Conservation (phyloP, 352 stramenopile genomes). For the Pythium rhizo-oryzae region DNA sequence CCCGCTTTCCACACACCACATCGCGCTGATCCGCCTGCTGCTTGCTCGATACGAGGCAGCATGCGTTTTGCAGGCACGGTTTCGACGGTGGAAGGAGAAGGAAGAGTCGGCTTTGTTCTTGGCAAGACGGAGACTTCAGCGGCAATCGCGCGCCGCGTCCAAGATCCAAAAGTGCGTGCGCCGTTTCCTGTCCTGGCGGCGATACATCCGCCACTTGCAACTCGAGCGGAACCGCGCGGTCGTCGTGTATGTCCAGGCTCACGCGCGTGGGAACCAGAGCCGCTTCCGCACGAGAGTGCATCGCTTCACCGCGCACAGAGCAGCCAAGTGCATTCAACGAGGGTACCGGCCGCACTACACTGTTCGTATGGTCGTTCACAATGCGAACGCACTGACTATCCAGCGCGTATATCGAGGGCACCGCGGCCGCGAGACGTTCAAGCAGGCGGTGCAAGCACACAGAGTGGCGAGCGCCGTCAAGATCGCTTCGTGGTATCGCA, state of each 20-base stretch:
- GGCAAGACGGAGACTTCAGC: slow-evolving; percentile 38
- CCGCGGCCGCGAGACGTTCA: slow-evolving; percentile 26
- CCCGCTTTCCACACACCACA: slow-evolving; percentile 37
- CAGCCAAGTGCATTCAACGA: slow-evolving; percentile 50
- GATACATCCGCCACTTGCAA: slow-evolving; percentile 44
- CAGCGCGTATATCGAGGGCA: slow-evolving; percentile 58
- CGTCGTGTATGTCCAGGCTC: slow-evolving; percentile 51
- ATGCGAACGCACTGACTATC: slow-evolving; percentile 40
- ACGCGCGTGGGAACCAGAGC: slow-evolving; percentile 42
- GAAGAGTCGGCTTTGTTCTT: slow-evolving; percentile 44
- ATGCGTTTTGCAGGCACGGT: slow-evolving; percentile 41
- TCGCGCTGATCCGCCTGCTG: slow-evolving; percentile 39
- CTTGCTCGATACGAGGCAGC: slow-evolving; percentile 42
- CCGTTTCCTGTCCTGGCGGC: slow-evolving; percentile 50
- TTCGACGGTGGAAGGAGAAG: slow-evolving; percentile 51
- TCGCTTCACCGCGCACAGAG: slow-evolving; percentile 30
- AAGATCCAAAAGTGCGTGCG: slow-evolving; percentile 57
- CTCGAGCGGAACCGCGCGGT: slow-evolving; percentile 40
- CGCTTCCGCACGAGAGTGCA: slow-evolving; percentile 36
- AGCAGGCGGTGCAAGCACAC: slow-evolving; percentile 3
- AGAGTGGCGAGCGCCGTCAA: slow-evolving; percentile 8
- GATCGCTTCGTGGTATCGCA: slow-evolving; percentile 62
- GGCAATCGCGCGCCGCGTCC: slow-evolving; percentile 43
- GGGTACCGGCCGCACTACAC: slow-evolving; percentile 39
- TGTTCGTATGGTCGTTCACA: slow-evolving; percentile 31